phyloP scores from a whole-genome alignment of 202 grass and related monocot species.

The Carex arenaria region DNA sequence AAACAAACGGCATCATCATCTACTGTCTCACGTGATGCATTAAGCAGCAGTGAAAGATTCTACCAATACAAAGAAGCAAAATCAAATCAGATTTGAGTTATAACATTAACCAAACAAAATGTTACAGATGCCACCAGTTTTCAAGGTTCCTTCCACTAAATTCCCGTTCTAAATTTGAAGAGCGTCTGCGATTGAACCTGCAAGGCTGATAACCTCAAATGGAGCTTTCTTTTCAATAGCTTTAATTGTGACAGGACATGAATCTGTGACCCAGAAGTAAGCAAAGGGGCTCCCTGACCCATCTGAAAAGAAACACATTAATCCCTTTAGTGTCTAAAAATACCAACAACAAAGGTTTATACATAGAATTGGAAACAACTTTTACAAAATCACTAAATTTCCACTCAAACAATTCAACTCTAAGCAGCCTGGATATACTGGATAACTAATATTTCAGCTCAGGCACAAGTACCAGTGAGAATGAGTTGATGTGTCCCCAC shows the following conservation, averaged over 20 bases:
- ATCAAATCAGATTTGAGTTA: background rate
- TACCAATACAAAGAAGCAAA: background rate
- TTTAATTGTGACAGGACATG: constrained; percentile 79
- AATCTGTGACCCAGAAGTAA: constrained; percentile 97
- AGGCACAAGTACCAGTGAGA: background rate
- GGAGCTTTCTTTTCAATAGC: constrained; percentile 53
- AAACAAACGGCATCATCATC: background rate
- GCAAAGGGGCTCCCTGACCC: constrained; percentile 52
- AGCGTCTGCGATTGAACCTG: constrained; percentile 80
- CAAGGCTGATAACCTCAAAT: constrained; percentile 95
- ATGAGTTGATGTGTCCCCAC: background rate
- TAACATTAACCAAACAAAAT: background rate
- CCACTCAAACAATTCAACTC: background rate
- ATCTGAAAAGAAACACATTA: constrained; percentile 29
- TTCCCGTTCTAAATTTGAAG: constrained; percentile 66
- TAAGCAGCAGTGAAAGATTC: background rate
- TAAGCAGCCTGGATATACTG: background rate
- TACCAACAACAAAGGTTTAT: background rate
- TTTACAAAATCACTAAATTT: background rate
- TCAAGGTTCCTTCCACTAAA: background rate
- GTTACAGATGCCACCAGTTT: background rate
- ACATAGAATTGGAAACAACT: background rate
- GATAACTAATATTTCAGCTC: background rate
- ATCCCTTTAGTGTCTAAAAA: background rate
- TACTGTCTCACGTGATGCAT: background rate